phyloP scores from a whole-genome alignment of 1,284 basidiomycete species.

The Apiotrichum mycotoxinovorans region DNA sequence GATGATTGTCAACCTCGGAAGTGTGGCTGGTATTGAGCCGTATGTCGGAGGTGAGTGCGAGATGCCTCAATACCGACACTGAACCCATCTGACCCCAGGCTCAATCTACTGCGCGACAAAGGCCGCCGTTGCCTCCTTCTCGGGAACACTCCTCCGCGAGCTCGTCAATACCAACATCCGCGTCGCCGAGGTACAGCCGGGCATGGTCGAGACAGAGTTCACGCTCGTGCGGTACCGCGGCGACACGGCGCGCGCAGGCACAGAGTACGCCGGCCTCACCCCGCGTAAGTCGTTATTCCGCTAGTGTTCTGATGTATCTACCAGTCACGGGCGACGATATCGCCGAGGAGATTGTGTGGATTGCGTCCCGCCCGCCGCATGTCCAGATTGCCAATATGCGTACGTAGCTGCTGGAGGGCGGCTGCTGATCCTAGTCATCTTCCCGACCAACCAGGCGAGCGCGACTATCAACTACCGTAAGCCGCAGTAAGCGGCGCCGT shows the following conservation, averaged over 20 bases:
- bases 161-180: conserved; percentile 84
- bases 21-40: conserved; percentile 83
- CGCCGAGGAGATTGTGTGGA: conserved; percentile 91
- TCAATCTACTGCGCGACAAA: conserved; percentile 54
- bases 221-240: conserved; percentile 83
- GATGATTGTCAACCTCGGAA: conserved; percentile 94
- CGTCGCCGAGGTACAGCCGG: conserved; percentile 83
- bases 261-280: conserved; percentile 78
- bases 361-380: conserved; percentile 29
- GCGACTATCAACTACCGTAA: conserved; percentile 37
- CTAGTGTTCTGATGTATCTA: too few relatives aligned
- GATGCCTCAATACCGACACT: too few relatives aligned
- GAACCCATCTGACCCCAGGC: conserved; percentile 49
- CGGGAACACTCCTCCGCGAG: conserved; percentile 75
- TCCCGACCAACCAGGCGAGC: conserved; percentile 41
- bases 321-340: conserved; percentile 65
- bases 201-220: conserved; percentile 58
- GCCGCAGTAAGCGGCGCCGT: conserved; percentile 9
- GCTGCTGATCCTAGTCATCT: conserved; percentile 28
- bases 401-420: conserved; percentile 17
- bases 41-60: conserved; percentile 65
- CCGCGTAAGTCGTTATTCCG: conserved; percentile 52
- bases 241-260: conserved; percentile 71
- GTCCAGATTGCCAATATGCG: conserved; percentile 27
- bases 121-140: conserved; percentile 80